phyloP scores from a whole-genome alignment of 768 basidiomycete genomes.

The Termitomyces titanicus region DNA sequence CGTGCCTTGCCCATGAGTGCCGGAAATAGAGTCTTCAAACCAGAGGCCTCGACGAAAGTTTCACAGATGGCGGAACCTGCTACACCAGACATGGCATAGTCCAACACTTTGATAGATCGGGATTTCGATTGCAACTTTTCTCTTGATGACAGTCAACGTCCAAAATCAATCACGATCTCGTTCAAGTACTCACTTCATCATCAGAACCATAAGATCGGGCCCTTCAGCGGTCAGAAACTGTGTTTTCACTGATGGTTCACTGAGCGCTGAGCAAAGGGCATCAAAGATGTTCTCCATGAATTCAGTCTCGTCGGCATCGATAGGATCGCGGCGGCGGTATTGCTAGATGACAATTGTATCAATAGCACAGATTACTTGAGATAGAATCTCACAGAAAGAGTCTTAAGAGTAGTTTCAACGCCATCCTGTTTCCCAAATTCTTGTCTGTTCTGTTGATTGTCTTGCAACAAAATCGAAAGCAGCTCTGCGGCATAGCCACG shows the following conservation, averaged over 20 bases:
- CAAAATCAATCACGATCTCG: conserved; percentile 5
- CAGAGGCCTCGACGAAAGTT: conserved; percentile 82
- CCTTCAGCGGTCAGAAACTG: conserved; percentile 90
- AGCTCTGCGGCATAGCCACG: conserved; percentile 91
- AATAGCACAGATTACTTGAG: background rate
- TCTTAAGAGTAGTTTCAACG: conserved; percentile 71
- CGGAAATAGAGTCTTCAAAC: conserved; percentile 87
- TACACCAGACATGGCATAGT: conserved; percentile 84
- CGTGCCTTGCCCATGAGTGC: conserved; percentile 91
- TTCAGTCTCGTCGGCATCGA: conserved; percentile 86
- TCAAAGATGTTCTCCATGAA: conserved; percentile 99
- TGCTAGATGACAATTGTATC: conserved; percentile 42
- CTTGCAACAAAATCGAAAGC: conserved; percentile 86
- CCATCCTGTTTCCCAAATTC: conserved; percentile 72
- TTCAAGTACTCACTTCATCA: conserved; percentile 76
- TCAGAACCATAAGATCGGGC: conserved; percentile 94
- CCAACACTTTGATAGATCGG: conserved; percentile 85
- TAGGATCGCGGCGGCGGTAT: conserved; percentile 83
- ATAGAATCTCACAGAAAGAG: conserved; percentile 66
- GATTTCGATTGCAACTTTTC: conserved; percentile 80
- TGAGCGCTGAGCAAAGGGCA: conserved; percentile 79
- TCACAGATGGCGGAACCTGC: conserved; percentile 70
- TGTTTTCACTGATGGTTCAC: conserved; percentile 73
- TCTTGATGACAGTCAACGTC: conserved; percentile 33
- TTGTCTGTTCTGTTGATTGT: conserved; percentile 63